A percentile compares a stretch with the other conserved stretches of the same genome.
Evolutionary conservation across 768 basidiomycete species (phyloP).

Genomic region (Calvatia gigantea): DNA sequence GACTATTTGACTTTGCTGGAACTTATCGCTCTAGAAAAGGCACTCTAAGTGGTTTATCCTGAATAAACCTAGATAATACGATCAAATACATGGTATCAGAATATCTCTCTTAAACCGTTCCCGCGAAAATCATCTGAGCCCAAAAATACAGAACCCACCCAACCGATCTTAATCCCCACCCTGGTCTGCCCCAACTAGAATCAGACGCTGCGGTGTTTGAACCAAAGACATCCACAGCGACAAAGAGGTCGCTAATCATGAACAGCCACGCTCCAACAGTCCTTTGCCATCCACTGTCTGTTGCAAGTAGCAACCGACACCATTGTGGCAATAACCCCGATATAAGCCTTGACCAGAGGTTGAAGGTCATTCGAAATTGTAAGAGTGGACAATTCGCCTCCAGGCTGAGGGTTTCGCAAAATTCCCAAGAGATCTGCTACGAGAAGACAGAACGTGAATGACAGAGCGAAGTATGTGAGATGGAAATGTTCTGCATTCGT

Average conservation of each 20-base stretch:
- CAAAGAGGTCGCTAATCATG: slow-evolving; percentile 24
- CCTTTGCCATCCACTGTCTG: slow-evolving; percentile 20
- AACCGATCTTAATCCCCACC: slow-evolving; percentile 20
- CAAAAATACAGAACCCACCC: slow-evolving; percentile 23
- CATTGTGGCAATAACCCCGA: slow-evolving; percentile 20
- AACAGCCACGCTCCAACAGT: slow-evolving; percentile 21
- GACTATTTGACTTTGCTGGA: slow-evolving; percentile 39
- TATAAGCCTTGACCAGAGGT: slow-evolving; percentile 16
- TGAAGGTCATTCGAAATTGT: slow-evolving; percentile 17
- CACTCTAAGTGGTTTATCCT: neutral
- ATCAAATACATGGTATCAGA: neutral
- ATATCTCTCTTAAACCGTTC: slow-evolving; percentile 14
- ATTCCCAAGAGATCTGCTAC: slow-evolving; percentile 19
- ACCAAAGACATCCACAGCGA: slow-evolving; percentile 20
- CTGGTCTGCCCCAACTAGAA: neutral
- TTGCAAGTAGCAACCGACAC: slow-evolving; percentile 24
- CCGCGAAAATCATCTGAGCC: slow-evolving; percentile 21
- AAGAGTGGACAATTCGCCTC: slow-evolving; percentile 13
- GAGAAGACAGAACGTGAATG: slow-evolving; percentile 14
- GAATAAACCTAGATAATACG: neutral
- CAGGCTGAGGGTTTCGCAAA: slow-evolving; percentile 6
- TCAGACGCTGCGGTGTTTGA: slow-evolving; percentile 10
- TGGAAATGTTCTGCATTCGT: slow-evolving; percentile 4
- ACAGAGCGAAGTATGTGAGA: slow-evolving; percentile 12
- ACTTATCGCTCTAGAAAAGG: slow-evolving; percentile 44